These are phyloP conservation scores for Knufia petricola DNA, from an alignment of 2,329 filamentous ascomycete genomes.

Conservation along the genomic window DNA sequence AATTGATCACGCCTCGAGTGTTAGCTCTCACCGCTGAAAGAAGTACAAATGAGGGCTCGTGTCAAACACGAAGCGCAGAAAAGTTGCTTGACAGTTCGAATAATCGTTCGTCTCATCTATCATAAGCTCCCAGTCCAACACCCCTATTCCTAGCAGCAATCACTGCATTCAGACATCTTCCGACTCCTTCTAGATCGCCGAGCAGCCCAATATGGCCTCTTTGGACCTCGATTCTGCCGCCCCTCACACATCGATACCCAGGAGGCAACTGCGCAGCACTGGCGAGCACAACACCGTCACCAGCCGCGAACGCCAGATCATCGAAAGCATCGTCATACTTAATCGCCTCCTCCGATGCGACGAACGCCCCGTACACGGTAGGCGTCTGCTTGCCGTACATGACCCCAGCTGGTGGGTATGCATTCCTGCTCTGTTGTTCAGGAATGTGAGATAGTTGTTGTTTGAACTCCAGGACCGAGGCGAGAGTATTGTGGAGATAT, in stretches of 20 bases:
- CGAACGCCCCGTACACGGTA: constrained; percentile 72
- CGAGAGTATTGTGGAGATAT: constrained; percentile 68
- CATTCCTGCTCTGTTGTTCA: constrained; percentile 52
- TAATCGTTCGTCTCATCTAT: too few species aligned
- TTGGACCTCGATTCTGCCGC: constrained; percentile 68
- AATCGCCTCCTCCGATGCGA: constrained; percentile 64
- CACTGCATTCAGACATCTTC: constrained; percentile 61
- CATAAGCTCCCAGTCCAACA: constrained; percentile 51
- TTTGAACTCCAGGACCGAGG: constrained; percentile 65
- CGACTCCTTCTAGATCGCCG: constrained; percentile 74
- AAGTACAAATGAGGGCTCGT: too few species aligned
- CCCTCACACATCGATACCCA: constrained; percentile 64
- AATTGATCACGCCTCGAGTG: too few species aligned
- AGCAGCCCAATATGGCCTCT: constrained; percentile 79
- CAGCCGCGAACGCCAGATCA: constrained; percentile 73
- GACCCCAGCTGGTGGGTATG: constrained; percentile 71
- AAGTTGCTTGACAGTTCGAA: too few species aligned
- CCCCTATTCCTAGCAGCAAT: constrained; percentile 58
- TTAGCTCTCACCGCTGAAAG: too few species aligned
- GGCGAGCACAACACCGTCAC: constrained; percentile 82
- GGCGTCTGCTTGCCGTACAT: constrained; percentile 82
- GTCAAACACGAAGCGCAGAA: too few species aligned
- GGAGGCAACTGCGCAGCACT: constrained; percentile 74
- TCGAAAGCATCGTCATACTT: constrained; percentile 70
- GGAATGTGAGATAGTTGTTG: constrained; percentile 57